phyloP scores from a whole-genome alignment of 371 early-diverging fungal genomes.

The Zancudomyces culisetae region DNA sequence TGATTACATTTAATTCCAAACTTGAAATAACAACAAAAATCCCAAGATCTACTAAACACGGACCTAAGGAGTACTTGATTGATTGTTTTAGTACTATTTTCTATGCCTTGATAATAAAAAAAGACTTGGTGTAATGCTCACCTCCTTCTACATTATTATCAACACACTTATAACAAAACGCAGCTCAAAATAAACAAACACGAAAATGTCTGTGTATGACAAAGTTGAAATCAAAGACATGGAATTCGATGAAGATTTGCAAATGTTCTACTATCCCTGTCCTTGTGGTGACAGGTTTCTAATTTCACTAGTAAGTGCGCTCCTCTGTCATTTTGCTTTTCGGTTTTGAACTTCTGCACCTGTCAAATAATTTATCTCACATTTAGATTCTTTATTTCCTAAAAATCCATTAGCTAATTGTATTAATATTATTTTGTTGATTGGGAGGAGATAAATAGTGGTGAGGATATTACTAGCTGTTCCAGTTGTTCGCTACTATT shows the following conservation, averaged over 20 bases:
- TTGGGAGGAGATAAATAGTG: conserved; percentile 67
- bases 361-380: not conserved
- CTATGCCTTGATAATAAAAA: too few species aligned
- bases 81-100: too few species aligned
- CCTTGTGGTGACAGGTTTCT: conserved; percentile 99
- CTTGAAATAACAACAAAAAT: too few species aligned
- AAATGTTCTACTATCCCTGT: conserved; percentile 89
- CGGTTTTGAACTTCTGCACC: too few species aligned
- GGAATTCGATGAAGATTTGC: conserved; percentile 74
- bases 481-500: conserved; percentile 92
- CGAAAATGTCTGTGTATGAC: conserved; percentile 43
- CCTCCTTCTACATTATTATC: too few species aligned
- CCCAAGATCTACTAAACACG: too few species aligned
- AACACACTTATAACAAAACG: too few species aligned
- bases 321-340: too few species aligned
- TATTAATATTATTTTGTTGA: conserved; percentile 13
- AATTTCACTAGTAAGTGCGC: conserved; percentile 41
- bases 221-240: conserved; percentile 92
- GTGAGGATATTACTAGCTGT: conserved; percentile 88
- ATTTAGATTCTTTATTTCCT: not conserved
- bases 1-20: too few species aligned
- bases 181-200: too few species aligned
- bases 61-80: too few species aligned
- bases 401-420: not conserved
- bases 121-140: too few species aligned